Base-by-base conservation (phyloP, 768 basidiomycete species). In the Saitozyma podzolica region DNA sequence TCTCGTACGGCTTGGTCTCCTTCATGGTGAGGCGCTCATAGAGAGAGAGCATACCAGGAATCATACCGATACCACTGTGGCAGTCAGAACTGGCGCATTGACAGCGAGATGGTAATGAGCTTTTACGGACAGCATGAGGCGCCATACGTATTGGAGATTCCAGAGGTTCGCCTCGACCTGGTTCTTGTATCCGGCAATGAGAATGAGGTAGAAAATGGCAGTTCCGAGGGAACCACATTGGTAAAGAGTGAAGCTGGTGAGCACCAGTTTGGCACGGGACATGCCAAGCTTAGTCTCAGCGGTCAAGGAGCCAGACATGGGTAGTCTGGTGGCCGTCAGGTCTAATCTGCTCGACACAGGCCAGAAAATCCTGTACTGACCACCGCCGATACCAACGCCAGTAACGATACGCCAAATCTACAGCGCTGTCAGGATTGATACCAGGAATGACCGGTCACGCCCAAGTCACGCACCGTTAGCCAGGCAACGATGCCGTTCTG, bases 201-300 rank as follows among this genome's bases (percentile, higher is more conserved):
- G 85, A 65, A 90, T 80, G 70, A 90, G 84, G 6, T 85, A 86
- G 20, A 83, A 82, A 62, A 90, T 73, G 52, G 83, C 83, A 8
- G 88, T 89, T 41, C 85, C 70, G 59, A 91, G 82, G 48, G 83
- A 85, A 37, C 90, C 89, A 88, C 88, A 90, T 10, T 89, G 89
- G 76, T 90, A 87, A 45, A 58, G 62, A 9, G 58, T 56, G 57
- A 70, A 72, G 62, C 60, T 61, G 60, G 64, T 61, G 50, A 57
- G 89, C 19, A 86, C 83, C 16, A 91, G 83, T 78, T 91, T 83
- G 0, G 87, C 87, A 0, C 89, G 89, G 14, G 88, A 85, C 43
- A 85, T 82, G 45, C 89, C 73, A 64, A 84, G 84, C 7, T 88
- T 83, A 11, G 88, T 83, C 68, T 91, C 89, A 29, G 67, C 69